These are phyloP conservation scores for Picochlorum costavermella DNA, from an alignment of 139 green algal species.

Conservation along the genomic window DNA sequence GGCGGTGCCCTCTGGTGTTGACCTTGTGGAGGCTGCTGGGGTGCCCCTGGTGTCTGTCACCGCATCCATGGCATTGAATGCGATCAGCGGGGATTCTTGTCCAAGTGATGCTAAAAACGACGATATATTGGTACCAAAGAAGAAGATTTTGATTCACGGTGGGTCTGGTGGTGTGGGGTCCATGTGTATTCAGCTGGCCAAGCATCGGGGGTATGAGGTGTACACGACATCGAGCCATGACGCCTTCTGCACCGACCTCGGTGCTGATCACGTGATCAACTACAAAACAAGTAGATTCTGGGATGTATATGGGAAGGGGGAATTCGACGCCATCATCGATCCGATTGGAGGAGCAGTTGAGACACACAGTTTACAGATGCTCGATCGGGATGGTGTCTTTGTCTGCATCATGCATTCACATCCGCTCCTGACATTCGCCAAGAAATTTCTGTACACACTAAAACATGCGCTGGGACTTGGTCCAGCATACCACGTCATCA, in stretches of 20 bases:
- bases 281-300: constrained; percentile 37
- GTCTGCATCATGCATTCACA: constrained; percentile 1
- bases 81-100: background rate
- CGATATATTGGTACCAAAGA: background rate
- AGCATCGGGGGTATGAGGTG: constrained; percentile 40
- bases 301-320: background rate
- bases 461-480: constrained; percentile 12
- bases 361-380: constrained; percentile 7
- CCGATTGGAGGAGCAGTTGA: constrained; percentile 20
- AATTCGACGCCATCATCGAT: constrained; percentile 9
- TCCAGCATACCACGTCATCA: constrained; percentile 11
- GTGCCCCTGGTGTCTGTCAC: constrained; percentile 28
- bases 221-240: constrained; percentile 46
- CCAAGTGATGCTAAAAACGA: background rate
- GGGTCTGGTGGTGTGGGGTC: constrained; percentile 32
- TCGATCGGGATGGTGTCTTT: constrained; percentile 4
- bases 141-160: constrained; percentile 35
- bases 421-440: background rate
- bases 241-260: constrained; percentile 34
- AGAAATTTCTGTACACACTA: background rate
- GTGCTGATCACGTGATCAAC: constrained; percentile 49
- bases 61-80: constrained; percentile 33
- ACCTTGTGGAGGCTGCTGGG: constrained; percentile 20
- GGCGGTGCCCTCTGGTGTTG: constrained; percentile 11
- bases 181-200: constrained; percentile 31